Percentiles rank a stretch among this genome's conserved stretches.
Conservation (phyloP, 495 filamentous ascomycete species). For the Penicillium longicatenatum region DNA sequence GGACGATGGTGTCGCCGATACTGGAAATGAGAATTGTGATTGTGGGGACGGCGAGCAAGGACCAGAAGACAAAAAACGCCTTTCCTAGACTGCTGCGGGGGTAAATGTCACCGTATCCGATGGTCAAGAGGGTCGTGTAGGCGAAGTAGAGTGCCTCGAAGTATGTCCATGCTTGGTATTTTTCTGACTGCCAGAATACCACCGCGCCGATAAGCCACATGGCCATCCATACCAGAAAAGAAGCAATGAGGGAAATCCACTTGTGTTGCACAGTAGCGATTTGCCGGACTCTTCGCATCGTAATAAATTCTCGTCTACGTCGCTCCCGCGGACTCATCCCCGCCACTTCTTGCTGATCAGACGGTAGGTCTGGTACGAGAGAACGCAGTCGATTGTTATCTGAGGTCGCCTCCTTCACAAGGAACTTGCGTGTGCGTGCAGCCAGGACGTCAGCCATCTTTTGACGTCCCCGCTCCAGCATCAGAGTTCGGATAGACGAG, state of each 20-base stretch:
- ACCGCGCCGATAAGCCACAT: slow-evolving; percentile 80
- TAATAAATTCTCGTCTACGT: slow-evolving; percentile 68
- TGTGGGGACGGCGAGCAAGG: slow-evolving; percentile 76
- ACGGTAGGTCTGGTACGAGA: slow-evolving; percentile 18
- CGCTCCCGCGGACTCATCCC: slow-evolving; percentile 52
- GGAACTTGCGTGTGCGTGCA: slow-evolving; percentile 64
- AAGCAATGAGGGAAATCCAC: slow-evolving; percentile 69
- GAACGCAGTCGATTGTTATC: slow-evolving; percentile 11
- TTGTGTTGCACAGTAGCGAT: slow-evolving; percentile 57
- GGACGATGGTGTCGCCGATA: slow-evolving; percentile 68
- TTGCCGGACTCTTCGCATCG: slow-evolving; percentile 76
- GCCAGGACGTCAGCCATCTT: slow-evolving; percentile 69
- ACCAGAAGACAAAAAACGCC: slow-evolving; percentile 89
- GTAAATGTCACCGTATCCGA: slow-evolving; percentile 81
- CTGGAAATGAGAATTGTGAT: slow-evolving; percentile 84
- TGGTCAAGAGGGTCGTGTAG: slow-evolving; percentile 76
- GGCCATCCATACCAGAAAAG: slow-evolving; percentile 62
- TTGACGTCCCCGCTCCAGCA: slow-evolving; percentile 72
- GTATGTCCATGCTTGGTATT: slow-evolving; percentile 69
- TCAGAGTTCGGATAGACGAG: slow-evolving; percentile 77
- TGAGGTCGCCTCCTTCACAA: slow-evolving; percentile 42
- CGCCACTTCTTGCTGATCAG: slow-evolving; percentile 1
- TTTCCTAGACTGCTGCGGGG: slow-evolving; percentile 71
- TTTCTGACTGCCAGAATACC: slow-evolving; percentile 64
- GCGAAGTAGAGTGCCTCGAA: slow-evolving; percentile 80